These are phyloP conservation scores for Arabidopsis lyrata DNA, from an alignment of 441 rosid species.

Conservation along the genomic window DNA sequence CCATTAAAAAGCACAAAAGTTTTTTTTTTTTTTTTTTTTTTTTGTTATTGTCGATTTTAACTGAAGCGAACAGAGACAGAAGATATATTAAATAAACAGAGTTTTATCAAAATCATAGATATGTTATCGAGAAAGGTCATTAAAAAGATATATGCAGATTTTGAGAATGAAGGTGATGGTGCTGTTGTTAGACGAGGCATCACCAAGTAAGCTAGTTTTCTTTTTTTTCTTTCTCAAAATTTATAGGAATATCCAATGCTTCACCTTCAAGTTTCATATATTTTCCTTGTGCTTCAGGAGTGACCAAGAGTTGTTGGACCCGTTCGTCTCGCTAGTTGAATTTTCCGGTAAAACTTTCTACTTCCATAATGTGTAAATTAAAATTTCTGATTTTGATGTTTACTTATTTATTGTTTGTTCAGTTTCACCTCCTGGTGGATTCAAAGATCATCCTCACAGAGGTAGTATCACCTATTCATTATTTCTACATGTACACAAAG, in stretches of 20 bases:
- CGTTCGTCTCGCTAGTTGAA: conserved; percentile 83
- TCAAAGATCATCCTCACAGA: conserved; percentile 95
- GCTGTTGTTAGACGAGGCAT: conserved; percentile 76
- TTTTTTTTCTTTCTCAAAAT: background rate
- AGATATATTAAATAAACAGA: background rate
- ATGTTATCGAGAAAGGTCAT: conserved; percentile 54
- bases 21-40: too few species aligned
- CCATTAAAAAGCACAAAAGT: too few species aligned
- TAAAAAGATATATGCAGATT: conserved; percentile 63
- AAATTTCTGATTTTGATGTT: background rate
- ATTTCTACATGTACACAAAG: background rate
- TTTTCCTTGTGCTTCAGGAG: conserved; percentile 56
- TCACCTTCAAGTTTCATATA: conserved; percentile 12
- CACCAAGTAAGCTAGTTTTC: conserved; percentile 54
- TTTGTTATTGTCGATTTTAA: background rate
- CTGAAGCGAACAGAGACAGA: background rate
- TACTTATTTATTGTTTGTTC: conserved; percentile 12
- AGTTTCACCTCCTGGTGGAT: conserved; percentile 92
- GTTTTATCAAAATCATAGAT: background rate
- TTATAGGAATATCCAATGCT: conserved; percentile 12
- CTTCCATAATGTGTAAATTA: background rate
- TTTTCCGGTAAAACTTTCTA: conserved; percentile 58
- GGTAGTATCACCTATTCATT: conserved; percentile 50
- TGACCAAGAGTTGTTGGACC: conserved; percentile 74
- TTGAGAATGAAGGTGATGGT: conserved; percentile 71